Evolutionary conservation across 441 rosid species (phyloP), one percentile per base, ranked within the genome.

Genomic region (Eutrema salsugineum): DNA sequence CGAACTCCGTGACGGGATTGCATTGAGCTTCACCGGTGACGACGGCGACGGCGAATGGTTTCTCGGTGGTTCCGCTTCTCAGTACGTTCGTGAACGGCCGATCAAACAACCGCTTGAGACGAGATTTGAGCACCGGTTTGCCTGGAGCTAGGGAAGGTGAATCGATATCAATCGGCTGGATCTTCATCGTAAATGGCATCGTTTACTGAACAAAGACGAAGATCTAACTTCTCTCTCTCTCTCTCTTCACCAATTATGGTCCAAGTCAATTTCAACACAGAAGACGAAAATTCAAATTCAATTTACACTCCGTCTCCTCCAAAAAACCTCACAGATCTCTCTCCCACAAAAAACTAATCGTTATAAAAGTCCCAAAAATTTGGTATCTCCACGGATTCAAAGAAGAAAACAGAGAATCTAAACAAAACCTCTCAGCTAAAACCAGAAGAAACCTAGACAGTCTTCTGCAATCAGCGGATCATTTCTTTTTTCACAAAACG

Each of bases 131-230:
- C 8, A 94, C 90, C 39, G 93, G 96, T 79, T 91, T 90, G 19
- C 61, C 79, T 54, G 80, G 50, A 49, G 82, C 61, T 5, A 54
- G 72, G 28, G 80, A 44, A 14, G 69, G 80, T 39, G 78, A 81
- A 65, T 90, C 89, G 72, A 80, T 72, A 78, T 91, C 92, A 61
- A 91, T 83, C 20, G 99, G 99, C 53, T 90, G 97, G 85, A 94
- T 85, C 91, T 94, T 94, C 91, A 93, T 90, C 62, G 82, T 84
- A 73, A 78, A 72, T 51, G 78, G 78, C 75, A 72, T 78, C 63
- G 69, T 36, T 69, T 20, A 11, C 1, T 17, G 1, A 14, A 15
- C 36, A 19, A 53, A 48, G 42, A 56, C 47, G 51, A 61, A 43
- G 73, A 33, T 78, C 71, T 61, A 50, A 67, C 43, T 27, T 71